Conservation (phyloP, 2,329 filamentous ascomycete genomes). For the Ophiostoma ulmi region DNA sequence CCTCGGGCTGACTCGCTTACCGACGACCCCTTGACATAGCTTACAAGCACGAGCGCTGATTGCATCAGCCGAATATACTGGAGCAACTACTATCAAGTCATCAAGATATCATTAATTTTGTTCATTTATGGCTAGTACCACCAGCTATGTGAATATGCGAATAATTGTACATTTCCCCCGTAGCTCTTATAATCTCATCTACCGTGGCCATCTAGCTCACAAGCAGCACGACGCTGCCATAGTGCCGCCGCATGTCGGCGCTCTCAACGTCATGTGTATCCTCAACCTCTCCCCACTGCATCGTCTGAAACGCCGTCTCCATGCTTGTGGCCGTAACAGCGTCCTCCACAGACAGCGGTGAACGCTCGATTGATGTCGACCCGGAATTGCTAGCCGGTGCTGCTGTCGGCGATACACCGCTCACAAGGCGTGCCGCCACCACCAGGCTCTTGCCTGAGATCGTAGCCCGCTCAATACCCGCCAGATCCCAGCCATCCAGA, state of each 20-base stretch:
- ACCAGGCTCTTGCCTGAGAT: slow-evolving; percentile 84
- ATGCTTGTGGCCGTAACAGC: slow-evolving; percentile 71
- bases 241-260: slow-evolving; percentile 80
- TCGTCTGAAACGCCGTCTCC: slow-evolving; percentile 86
- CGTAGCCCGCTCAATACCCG: slow-evolving; percentile 76
- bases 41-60: background rate
- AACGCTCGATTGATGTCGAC: slow-evolving; percentile 27
- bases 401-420: slow-evolving; percentile 80
- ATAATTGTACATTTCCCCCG: background rate
- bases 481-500: slow-evolving; percentile 73
- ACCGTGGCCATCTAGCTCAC: slow-evolving; percentile 19
- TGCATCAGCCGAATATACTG: background rate
- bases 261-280: slow-evolving; percentile 96
- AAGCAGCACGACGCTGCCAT: slow-evolving; percentile 80
- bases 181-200: background rate
- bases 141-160: background rate
- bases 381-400: slow-evolving; percentile 39
- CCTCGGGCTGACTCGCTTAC: background rate
- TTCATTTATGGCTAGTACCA: background rate
- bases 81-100: background rate
- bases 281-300: slow-evolving; percentile 93
- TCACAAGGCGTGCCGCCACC: slow-evolving; percentile 67
- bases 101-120: background rate
- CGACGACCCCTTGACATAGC: background rate
- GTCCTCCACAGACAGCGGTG: slow-evolving; percentile 65